Base-by-base conservation (phyloP, 805 yeast genomes). In the Phaffomyces thermotolerans region DNA sequence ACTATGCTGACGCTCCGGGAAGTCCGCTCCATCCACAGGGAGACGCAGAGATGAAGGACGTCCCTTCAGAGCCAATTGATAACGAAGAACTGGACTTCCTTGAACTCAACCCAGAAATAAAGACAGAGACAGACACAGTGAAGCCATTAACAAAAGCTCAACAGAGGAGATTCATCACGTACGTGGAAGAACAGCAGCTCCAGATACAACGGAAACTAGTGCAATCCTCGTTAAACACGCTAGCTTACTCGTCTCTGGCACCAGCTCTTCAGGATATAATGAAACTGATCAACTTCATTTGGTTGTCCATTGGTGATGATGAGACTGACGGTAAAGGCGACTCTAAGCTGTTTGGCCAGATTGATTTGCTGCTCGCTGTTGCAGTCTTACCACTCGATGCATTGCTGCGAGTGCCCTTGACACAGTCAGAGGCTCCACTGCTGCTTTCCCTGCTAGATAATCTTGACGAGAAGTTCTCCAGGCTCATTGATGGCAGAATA, bases 351-450 rank as follows among this genome's bases (percentile, higher is more conserved):
- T 76, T 75, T 54, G 86, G 85, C 1, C 90, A 82, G 57, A 67
- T 73, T 0, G 78, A 78, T 41, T 83, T 81, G 51, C 60, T 83
- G 15, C 64, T 86, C 22, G 70, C 72, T 34, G 69, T 84, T 3
- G 75, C 86, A 39, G 87, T 84, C 40, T 89, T 83, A 48, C 54
- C 82, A 25, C 71, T 78, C 39, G 90, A 82, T 49, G 83, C 75
- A 51, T 50, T 80, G 8, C 71, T 66, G 13, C 78, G 71, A 50
- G 66, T 66, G 48, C 49, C 67, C 38, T 47, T 68, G 43, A 33
- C 51, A 43, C 41, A 44, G 22, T 43, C 36, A 42, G 55, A 58
- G 43, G 53, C 66, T 27, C 48, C 68, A 30, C 54, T 66, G 54
- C 47, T 75, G 36, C 60, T 73, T 33, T 62, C 61, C 30, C 47